A percentile compares a stretch with the other conserved stretches of the same genome.
Conservation (phyloP, 768 basidiomycete genomes). For the Suillus americanus region DNA sequence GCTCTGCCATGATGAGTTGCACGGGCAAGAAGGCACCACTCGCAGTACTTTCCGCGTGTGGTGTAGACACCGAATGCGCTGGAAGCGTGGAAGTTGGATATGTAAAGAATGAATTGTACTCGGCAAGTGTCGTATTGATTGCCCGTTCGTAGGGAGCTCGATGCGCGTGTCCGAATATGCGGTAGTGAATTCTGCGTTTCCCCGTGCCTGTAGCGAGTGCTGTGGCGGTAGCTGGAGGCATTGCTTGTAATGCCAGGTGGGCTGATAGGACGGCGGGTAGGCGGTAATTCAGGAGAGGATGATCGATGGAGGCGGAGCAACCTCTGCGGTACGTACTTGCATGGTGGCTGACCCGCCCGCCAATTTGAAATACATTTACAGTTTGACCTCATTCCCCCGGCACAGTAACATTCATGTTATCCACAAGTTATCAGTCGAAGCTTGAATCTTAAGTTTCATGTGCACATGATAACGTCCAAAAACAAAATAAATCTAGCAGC, state of each 20-base stretch:
- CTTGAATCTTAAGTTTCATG: background rate
- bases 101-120: background rate
- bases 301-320: background rate
- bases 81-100: background rate
- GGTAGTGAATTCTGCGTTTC: background rate
- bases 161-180: background rate
- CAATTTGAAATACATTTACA: background rate
- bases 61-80: background rate
- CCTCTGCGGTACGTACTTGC: background rate
- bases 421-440: background rate
- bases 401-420: background rate
- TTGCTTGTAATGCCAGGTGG: background rate
- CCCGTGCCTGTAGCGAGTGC: background rate
- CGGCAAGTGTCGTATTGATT: background rate
- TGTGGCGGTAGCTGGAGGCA: background rate
- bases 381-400: background rate
- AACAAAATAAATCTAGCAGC: slow-evolving; percentile 37
- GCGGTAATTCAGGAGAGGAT: background rate
- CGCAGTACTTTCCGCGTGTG: background rate
- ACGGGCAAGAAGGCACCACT: background rate
- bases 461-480: background rate
- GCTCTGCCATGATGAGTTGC: background rate
- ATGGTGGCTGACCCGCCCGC: background rate
- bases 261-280: background rate
- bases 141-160: background rate